Evolutionary conservation across 495 filamentous ascomycete species (phyloP).

Genomic region (Neurospora sp.): DNA sequence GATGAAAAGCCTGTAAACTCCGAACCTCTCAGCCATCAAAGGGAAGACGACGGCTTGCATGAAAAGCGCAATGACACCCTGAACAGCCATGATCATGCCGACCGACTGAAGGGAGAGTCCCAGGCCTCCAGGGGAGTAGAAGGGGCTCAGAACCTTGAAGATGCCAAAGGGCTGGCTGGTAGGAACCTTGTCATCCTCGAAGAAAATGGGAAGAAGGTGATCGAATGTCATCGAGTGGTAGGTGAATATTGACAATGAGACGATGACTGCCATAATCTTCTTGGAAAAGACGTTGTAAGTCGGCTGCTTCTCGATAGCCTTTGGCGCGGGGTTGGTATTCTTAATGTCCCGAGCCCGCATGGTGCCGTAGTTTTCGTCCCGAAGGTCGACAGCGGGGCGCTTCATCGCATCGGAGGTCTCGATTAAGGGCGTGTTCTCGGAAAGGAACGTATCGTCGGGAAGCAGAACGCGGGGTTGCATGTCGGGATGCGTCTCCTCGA

Average conservation of each 20-base stretch:
- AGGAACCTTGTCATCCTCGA: slow-evolving; percentile 53
- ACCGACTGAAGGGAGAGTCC: slow-evolving; percentile 64
- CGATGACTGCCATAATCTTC: slow-evolving; percentile 56
- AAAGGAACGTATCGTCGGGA: slow-evolving; percentile 44
- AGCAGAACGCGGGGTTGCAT: slow-evolving; percentile 52
- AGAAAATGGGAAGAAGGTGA: slow-evolving; percentile 73
- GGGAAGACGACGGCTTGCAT: slow-evolving; percentile 73
- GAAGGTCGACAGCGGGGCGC: slow-evolving; percentile 59
- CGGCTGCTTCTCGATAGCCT: slow-evolving; percentile 21
- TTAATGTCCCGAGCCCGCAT: slow-evolving; percentile 49
- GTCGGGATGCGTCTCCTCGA: slow-evolving; percentile 75
- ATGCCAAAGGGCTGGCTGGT: slow-evolving; percentile 13
- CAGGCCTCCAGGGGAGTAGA: slow-evolving; percentile 63
- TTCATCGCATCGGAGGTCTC: slow-evolving; percentile 60
- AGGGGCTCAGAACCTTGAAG: slow-evolving; percentile 17
- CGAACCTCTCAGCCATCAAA: slow-evolving; percentile 56
- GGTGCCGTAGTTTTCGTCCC: slow-evolving; percentile 68
- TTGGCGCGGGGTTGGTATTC: slow-evolving; percentile 24
- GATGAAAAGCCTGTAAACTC: slow-evolving; percentile 64
- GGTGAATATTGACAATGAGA: slow-evolving; percentile 71
- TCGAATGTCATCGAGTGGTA: slow-evolving; percentile 87
- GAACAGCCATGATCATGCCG: slow-evolving; percentile 69
- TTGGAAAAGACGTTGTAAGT: slow-evolving; percentile 48
- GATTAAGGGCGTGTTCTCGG: slow-evolving; percentile 60
- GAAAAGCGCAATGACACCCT: slow-evolving; percentile 69